Evolutionary conservation across 257 asterid species (phyloP).

Genomic region (Nicotiana noctiflora): DNA sequence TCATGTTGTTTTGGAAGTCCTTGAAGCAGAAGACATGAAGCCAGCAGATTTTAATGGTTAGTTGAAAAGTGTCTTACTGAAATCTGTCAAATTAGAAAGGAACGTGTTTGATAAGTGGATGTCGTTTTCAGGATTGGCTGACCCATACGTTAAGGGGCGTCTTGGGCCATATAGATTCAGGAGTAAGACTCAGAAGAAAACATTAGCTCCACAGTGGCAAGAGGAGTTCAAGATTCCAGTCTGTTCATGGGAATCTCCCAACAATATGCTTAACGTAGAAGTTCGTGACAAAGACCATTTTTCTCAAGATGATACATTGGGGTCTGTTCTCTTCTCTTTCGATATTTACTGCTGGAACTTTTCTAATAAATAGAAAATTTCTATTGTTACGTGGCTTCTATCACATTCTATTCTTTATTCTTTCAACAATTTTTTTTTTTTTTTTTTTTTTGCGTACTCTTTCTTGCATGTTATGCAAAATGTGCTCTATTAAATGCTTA

Average conservation of each 20-base stretch:
- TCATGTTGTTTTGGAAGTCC: constrained; percentile 60
- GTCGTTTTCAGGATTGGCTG: constrained; percentile 76
- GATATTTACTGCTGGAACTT: not conserved
- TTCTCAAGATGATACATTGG: constrained; percentile 63
- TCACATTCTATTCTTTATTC: not conserved
- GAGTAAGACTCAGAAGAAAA: constrained; percentile 70
- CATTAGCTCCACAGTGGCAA: constrained; percentile 82
- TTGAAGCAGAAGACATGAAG: constrained; percentile 84
- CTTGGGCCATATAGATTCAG: constrained; percentile 84
- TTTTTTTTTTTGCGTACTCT: not conserved
- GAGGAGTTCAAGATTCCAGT: constrained; percentile 95
- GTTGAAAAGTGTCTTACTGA: not conserved
- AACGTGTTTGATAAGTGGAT: not conserved
- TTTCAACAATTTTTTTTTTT: not conserved
- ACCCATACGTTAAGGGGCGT: constrained; percentile 84
- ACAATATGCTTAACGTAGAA: constrained; percentile 54
- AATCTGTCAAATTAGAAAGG: not conserved
- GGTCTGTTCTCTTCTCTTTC: constrained; percentile 39
- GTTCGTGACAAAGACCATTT: constrained; percentile 79
- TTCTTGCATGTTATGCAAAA: not conserved
- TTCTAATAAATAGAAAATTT: not conserved
- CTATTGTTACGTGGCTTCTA: not conserved
- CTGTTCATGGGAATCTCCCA: constrained; percentile 74
- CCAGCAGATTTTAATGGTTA: constrained; percentile 88
- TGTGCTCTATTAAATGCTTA: not conserved